Evolutionary conservation across 441 rosid species (phyloP), one percentile per base, ranked within the genome.

Genomic region (Gossypium aridum): DNA sequence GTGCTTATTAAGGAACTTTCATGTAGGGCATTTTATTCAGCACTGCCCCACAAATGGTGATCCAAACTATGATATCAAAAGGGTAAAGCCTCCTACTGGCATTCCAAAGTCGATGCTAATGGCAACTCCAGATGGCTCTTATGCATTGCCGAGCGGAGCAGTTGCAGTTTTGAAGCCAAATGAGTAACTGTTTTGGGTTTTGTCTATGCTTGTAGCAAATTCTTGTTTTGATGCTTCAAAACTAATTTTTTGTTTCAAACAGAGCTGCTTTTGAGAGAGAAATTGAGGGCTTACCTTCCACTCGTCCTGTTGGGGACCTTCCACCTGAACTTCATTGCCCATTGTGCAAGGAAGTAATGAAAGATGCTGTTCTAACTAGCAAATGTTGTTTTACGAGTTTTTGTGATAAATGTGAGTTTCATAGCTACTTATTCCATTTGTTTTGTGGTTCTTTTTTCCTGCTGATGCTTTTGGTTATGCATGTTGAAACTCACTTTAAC

Each of bases 11-110:
- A 56, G 59, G 28, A 4, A 55, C 71, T 65, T 53, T 53, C 31
- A 25, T 68, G 71, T 87, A 94, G 99, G 99, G 22, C 99, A 96
- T 85, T 94, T 91, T 80, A 96, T 96, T 79, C 99, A 96, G 85
- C 99, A 96, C 76, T 96, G 98, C 62, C 98, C 99, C 60, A 96
- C 98, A 59, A 96, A 96, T 81, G 98, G 99, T 60, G 98, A 96
- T 83, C 99, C 99, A 22, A 89, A 63, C 78, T 96, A 80, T 75
- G 98, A 96, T 81, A 85, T 96, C 67, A 96, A 87, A 82, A 89
- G 98, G 84, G 93, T 89, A 74, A 96, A 87, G 77, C 98, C 94
- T 76, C 97, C 98, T n/a, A 96, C 98, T 49, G 99, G 99, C 47
- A 92, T 96, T 75, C 98, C 99, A 16, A 96, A 94, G 87, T 96